Base-by-base conservation (phyloP, 345 rosid genomes). In the Salix suchowensis region DNA sequence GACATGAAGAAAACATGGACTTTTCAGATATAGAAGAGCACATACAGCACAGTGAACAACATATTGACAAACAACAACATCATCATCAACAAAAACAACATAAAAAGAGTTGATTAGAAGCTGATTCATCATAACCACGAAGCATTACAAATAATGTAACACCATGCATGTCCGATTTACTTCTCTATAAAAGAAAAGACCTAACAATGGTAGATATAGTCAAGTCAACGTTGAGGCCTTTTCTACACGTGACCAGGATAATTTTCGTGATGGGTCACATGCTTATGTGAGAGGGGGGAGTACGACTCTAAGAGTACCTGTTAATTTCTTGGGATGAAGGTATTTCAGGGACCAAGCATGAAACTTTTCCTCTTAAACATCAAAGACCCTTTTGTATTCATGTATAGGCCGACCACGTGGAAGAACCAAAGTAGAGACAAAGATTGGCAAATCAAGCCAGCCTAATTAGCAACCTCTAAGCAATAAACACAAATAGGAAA, bases 1-100 rank as follows among this genome's bases (percentile, higher is more conserved):
- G 86, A 74, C 26, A 79, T 64, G 34, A 74, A 54, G 11, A 65
- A 82, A 23, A 81, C 52, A 79, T 2, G 23, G 50, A 32, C 37
- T 50, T 71, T 76, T 72, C 18, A 24, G 64, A 70, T 70, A 28
- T 28, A 21, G 19, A 48, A 26, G 39, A 73, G 64, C 50, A 70
- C 7, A 72, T 55, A 23, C 34, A 67, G 21, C 44, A 50, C 3
- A 2, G 52, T 0, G 39, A 79, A 36, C 32, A 30, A 50, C 64
- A 37, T 24, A 34, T 34, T 12, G 58, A 68, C 15, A 37, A 12
- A 16, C 15, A 54, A 24, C 26, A 32, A 54, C 68, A 70, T 2
- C 44, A 40, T 11, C 44, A 10, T 2, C 3, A 58, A n/a, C 21
- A 50, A 11, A n/a, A 67, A 26, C 19, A 40, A 9, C 44, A 40